Conservation (phyloP, 352 stramenopile genomes). For the Phytophthora pinifolia region DNA sequence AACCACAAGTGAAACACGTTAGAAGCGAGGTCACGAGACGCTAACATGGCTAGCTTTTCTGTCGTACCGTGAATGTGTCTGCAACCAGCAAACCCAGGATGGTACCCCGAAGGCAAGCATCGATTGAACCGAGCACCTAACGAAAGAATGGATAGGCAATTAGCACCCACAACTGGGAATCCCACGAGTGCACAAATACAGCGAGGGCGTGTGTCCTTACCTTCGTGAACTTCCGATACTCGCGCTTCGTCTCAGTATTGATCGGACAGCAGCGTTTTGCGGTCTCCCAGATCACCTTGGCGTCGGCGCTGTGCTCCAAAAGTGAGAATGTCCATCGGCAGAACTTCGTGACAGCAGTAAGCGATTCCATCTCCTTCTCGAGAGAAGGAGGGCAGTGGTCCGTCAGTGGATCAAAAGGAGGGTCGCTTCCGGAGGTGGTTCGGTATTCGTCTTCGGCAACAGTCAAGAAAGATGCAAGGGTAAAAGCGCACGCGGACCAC, state of each 20-base stretch:
- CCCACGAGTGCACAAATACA: background rate
- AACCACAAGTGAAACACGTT: conserved; percentile 4
- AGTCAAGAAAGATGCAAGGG: conserved; percentile 72
- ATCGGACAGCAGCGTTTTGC: conserved; percentile 85
- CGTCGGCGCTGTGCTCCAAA: conserved; percentile 79
- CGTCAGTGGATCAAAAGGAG: conserved; percentile 52
- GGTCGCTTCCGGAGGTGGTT: conserved; percentile 13
- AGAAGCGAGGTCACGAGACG: background rate
- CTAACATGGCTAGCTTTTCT: background rate
- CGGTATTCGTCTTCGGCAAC: conserved; percentile 65
- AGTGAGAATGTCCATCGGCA: conserved; percentile 88
- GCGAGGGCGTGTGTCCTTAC: conserved; percentile 24
- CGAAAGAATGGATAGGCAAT: conserved; percentile 1
- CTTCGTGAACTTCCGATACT: conserved; percentile 89
- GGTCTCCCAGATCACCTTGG: conserved; percentile 89
- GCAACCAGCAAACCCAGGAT: conserved; percentile 83
- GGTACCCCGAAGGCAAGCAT: conserved; percentile 79
- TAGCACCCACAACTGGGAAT: background rate
- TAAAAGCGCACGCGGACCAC: conserved; percentile 84
- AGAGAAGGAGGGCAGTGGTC: conserved; percentile 63
- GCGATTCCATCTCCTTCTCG: conserved; percentile 82
- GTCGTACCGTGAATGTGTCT: conserved; percentile 77
- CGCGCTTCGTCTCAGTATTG: conserved; percentile 82
- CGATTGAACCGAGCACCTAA: conserved; percentile 80
- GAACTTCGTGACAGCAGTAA: conserved; percentile 81